phyloP scores from a whole-genome alignment of 805 yeast species.

The Grigorovia yakushimaensis region DNA sequence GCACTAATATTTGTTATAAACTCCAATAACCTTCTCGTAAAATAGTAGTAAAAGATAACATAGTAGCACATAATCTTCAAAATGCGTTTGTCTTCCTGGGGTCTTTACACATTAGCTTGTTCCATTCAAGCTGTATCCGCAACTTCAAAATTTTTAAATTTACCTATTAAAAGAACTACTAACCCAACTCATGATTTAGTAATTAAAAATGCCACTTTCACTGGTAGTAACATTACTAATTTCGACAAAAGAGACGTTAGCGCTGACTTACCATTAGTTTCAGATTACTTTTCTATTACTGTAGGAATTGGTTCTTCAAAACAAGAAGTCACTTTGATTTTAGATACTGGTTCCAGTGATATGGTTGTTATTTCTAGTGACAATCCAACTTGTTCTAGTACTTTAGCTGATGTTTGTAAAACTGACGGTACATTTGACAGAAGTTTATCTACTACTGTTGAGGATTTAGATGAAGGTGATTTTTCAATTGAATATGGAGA shows the following conservation, averaged over 20 bases:
- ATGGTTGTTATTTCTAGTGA: slow-evolving; percentile 21
- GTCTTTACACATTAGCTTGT: neutral
- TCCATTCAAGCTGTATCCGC: neutral
- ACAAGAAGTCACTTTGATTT: neutral
- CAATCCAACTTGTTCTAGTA: slow-evolving; percentile 11
- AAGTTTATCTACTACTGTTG: slow-evolving; percentile 16
- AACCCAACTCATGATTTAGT: neutral
- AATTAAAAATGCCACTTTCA: neutral
- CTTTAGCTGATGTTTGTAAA: slow-evolving; percentile 16
- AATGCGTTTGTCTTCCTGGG: neutral
- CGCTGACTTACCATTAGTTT: neutral
- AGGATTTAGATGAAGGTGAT: slow-evolving; percentile 21
- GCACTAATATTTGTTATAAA: neutral
- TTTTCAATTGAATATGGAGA: slow-evolving; percentile 39
- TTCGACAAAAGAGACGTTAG: neutral
- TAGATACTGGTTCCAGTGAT: slow-evolving; percentile 1
- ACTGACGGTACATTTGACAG: slow-evolving; percentile 15
- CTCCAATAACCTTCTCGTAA: neutral
- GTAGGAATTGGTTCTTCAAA: neutral
- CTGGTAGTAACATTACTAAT: neutral
- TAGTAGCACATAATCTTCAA: no score
- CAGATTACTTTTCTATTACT: neutral
- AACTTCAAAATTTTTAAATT: neutral
- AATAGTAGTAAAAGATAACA: neutral
- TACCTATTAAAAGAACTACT: neutral